phyloP scores from a whole-genome alignment of 441 rosid species.

The Biscutella laevigata region DNA sequence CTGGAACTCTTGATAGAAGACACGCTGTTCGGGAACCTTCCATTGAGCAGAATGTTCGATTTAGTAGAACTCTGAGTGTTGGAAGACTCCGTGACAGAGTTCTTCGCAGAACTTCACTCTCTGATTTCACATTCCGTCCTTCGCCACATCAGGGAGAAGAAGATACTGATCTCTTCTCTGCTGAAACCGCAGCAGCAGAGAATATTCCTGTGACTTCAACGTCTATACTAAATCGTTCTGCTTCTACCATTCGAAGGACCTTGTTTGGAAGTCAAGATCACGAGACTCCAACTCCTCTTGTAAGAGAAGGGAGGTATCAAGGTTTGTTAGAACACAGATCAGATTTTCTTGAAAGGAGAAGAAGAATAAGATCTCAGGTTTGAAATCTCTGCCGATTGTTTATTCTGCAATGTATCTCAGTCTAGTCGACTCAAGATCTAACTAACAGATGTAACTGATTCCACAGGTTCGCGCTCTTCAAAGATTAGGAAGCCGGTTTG shows the following conservation, averaged over 20 bases:
- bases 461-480: constrained; percentile 88
- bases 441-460: constrained; percentile 19
- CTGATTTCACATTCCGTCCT: constrained; percentile 54
- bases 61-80: constrained; percentile 89
- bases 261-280: constrained; percentile 46
- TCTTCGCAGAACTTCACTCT: constrained; percentile 68
- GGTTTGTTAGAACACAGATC: constrained; percentile 85
- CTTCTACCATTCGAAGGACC: constrained; percentile 39
- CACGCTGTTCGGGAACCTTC: constrained; percentile 53
- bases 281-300: constrained; percentile 47
- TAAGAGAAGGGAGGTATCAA: constrained; percentile 74
- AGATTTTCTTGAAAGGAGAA: constrained; percentile 81
- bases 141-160: constrained; percentile 44
- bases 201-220: constrained; percentile 28
- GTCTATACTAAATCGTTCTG: constrained; percentile 35
- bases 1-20: constrained; percentile 52
- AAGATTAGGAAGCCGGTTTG: constrained; percentile 84
- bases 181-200: constrained; percentile 34
- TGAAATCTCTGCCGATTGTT: constrained; percentile 8
- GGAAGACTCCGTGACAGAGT: constrained; percentile 98
- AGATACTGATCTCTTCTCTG: constrained; percentile 37
- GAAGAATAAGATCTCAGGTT: constrained; percentile 97
- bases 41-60: constrained; percentile 62
- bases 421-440: constrained; percentile 15
- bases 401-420: background rate